Base-by-base conservation (phyloP, 2,329 filamentous ascomycete genomes). In the Nemania sp. region DNA sequence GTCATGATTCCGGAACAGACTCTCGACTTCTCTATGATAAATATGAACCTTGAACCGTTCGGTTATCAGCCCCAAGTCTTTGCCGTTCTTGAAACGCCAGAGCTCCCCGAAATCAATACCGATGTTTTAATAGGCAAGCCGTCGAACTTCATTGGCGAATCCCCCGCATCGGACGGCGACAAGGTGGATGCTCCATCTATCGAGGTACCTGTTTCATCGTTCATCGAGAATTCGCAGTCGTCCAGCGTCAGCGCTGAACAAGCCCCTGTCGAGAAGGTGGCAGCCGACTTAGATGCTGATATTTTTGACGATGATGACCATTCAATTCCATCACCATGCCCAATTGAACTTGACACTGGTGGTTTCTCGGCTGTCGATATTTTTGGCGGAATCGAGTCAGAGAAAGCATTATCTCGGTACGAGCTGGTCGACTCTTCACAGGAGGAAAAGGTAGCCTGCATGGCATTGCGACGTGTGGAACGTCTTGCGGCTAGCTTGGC, bases 1-100 rank as follows among this genome's bases (percentile, higher is more conserved):
- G 86, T 90, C 59, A 90, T 93, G 83, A 87, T 96, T 48, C 91
- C 92, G 1, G 92, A 96, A 76, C 87, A 90, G 68, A 82, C 79
- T 54, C 81, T 92, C 75, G 90, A 96, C 70, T 88, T 92, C 69
- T 86, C 87, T 55, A 85, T 89, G 77, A 82, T 95, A n/a, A 79
- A 73, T 65, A 75, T 92, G 47, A 84, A 84, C 70, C 73, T 77
- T 54, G 75, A 78, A 60, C 71, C 72, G 46, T 87, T 82, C 74
- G 81, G 80, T 73, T 88, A 85, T 74, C 87, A 90, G 72, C 87
- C 88, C 21, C 87, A 87, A 72, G 87, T 90, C 50, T 96, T 90
- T 70, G 85, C 91, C 51, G 85, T 93, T 15, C 76, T 85, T n/a
- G 86, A 90, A 65, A 83, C 90, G 2, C 88, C 89, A 2, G 83